Evolutionary conservation across 139 green algal species (phyloP).

Genomic region (Coelastrella sp.): DNA sequence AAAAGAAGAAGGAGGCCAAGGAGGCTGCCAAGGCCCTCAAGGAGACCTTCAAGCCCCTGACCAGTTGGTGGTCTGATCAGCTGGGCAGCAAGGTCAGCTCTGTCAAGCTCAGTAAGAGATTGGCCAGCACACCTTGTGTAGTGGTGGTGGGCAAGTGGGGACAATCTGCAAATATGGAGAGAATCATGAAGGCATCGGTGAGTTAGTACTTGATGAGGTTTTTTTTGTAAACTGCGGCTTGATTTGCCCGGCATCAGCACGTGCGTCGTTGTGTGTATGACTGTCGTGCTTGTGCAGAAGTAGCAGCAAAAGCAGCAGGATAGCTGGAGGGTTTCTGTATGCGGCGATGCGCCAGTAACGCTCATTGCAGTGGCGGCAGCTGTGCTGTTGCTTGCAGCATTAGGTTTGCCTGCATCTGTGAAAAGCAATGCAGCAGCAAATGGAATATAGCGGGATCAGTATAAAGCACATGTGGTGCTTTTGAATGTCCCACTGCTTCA

Average conservation of each 20-base stretch:
- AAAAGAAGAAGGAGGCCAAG: slow-evolving; percentile 42
- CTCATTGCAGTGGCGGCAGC: too few species aligned
- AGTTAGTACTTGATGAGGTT: neutral
- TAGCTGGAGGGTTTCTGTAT: too few species aligned
- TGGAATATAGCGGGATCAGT: too few species aligned
- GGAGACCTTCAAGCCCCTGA: slow-evolving; percentile 85
- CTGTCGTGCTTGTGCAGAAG: too few species aligned
- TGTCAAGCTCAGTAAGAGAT: slow-evolving; percentile 84
- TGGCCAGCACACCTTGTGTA: slow-evolving; percentile 90
- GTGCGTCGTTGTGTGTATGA: neutral
- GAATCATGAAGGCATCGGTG: slow-evolving; percentile 90
- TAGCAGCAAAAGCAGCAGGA: neutral
- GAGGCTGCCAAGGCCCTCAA: slow-evolving; percentile 87
- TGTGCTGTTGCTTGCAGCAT: too few species aligned
- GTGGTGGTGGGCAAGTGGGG: slow-evolving; percentile 96
- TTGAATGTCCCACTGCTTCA: too few species aligned
- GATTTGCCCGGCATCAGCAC: neutral
- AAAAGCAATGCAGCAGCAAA: too few species aligned
- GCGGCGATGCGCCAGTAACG: too few species aligned
- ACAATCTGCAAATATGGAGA: slow-evolving; percentile 98
- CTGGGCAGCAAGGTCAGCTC: slow-evolving; percentile 59
- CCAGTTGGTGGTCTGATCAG: slow-evolving; percentile 94
- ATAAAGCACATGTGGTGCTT: too few species aligned
- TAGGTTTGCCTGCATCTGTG: too few species aligned
- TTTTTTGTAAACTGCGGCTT: neutral